Evolutionary conservation across 2,329 filamentous ascomycete genomes (phyloP).

Genomic region (Stenocarpella maydis): DNA sequence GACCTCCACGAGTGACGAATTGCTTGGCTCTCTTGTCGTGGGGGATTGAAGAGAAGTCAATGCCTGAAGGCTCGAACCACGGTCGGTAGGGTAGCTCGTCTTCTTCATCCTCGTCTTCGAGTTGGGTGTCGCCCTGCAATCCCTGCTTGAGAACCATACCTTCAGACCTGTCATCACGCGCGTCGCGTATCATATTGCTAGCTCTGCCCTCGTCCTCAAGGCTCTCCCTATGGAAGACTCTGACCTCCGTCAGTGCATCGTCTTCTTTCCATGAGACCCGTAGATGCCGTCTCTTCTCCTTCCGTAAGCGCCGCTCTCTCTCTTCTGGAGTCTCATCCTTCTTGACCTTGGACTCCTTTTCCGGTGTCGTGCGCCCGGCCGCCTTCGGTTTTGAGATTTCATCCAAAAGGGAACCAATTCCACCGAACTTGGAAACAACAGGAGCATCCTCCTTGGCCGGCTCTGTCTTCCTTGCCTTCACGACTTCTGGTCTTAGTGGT

Average conservation of each 20-base stretch:
- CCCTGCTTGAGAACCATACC: slow-evolving; percentile 72
- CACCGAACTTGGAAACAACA: slow-evolving; percentile 40
- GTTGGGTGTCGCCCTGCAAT: slow-evolving; percentile 44
- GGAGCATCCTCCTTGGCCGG: slow-evolving; percentile 47
- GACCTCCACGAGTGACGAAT: slow-evolving; percentile 64
- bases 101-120: slow-evolving; percentile 61
- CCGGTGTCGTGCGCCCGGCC: slow-evolving; percentile 34
- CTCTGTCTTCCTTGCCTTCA: slow-evolving; percentile 38
- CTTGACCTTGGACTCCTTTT: slow-evolving; percentile 33
- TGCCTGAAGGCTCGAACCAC: slow-evolving; percentile 57
- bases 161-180: slow-evolving; percentile 76
- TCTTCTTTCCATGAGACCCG: slow-evolving; percentile 77
- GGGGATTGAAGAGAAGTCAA: slow-evolving; percentile 58
- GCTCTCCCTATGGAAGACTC: slow-evolving; percentile 76
- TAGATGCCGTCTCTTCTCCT: slow-evolving; percentile 74
- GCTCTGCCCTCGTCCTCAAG: slow-evolving; percentile 74
- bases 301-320: slow-evolving; percentile 72
- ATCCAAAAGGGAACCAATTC: slow-evolving; percentile 61
- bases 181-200: slow-evolving; percentile 74
- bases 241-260: slow-evolving; percentile 70
- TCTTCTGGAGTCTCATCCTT: slow-evolving; percentile 71
- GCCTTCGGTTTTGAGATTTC: slow-evolving; percentile 58
- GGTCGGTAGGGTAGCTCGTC: slow-evolving; percentile 62
- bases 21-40: slow-evolving; percentile 56
- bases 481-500: slow-evolving; percentile 42